Percentiles rank a stretch among this genome's conserved stretches.
Conservation (phyloP, 2,329 filamentous ascomycete species). For the Fusarium humuli region DNA sequence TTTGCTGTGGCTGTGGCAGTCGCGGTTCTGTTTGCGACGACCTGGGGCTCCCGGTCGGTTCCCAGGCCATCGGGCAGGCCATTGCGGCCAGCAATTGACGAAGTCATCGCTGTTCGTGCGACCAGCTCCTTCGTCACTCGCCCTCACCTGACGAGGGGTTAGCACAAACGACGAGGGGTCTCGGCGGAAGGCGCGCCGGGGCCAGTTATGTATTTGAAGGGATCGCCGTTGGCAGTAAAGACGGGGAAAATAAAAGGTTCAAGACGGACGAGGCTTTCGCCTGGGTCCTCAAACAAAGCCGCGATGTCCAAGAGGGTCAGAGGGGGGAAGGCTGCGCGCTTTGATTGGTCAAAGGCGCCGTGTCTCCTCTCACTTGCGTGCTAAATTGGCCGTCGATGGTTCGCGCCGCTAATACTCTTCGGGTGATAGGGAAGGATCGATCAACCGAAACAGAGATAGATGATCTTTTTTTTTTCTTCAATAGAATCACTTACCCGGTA, state of each 20-base stretch:
- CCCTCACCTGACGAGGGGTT: constrained; percentile 41
- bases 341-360: constrained; percentile 43
- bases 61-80: constrained; percentile 42
- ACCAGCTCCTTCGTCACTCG: constrained; percentile 67
- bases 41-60: constrained; percentile 40
- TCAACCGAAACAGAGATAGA: constrained; percentile 5
- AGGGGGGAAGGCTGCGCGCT: constrained; percentile 35
- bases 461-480: constrained; percentile 12
- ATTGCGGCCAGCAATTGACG: constrained; percentile 61
- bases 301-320: constrained; percentile 46
- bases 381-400: constrained; percentile 35
- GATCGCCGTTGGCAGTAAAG: constrained; percentile 36
- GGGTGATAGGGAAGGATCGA: constrained; percentile 20
- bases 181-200: constrained; percentile 38
- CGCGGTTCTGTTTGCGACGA: constrained; percentile 37
- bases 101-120: constrained; percentile 69
- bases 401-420: constrained; percentile 34
- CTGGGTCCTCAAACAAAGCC: constrained; percentile 45
- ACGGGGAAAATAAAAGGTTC: constrained; percentile 47
- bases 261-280: constrained; percentile 47
- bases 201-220: constrained; percentile 26
- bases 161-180: constrained; percentile 33
- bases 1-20: constrained; percentile 15
- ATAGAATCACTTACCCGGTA: constrained; percentile 2
- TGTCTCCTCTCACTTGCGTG: constrained; percentile 39